Conservation (phyloP, 1,284 basidiomycete genomes). For the Melampsora americana region DNA sequence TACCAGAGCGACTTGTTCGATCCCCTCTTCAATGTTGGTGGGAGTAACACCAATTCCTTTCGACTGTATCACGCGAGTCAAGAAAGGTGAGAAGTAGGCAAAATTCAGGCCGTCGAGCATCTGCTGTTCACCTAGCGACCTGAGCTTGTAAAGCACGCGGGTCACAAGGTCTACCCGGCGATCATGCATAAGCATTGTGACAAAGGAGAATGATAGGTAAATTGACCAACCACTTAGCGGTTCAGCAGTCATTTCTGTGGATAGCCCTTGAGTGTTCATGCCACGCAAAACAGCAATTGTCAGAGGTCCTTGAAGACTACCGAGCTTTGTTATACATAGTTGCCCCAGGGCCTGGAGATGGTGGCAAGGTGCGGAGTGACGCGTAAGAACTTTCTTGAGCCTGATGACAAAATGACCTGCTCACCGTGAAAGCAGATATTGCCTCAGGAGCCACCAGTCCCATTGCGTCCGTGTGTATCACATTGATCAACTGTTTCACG, state of each 20-base stretch:
- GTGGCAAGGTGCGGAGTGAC: constrained; percentile 56
- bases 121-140: constrained; percentile 74
- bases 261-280: constrained; percentile 65
- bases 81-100: constrained; percentile 73
- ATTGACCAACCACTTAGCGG: constrained; percentile 51
- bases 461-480: constrained; percentile 49
- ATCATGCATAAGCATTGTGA: not conserved
- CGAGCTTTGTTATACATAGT: constrained; percentile 44
- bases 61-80: constrained; percentile 66
- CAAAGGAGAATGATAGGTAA: not conserved
- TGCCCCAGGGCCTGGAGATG: constrained; percentile 69
- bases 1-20: constrained; percentile 82
- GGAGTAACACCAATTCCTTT: constrained; percentile 66
- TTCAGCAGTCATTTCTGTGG: constrained; percentile 71
- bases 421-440: constrained; percentile 36
- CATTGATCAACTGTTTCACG: constrained; percentile 24
- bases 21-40: constrained; percentile 66
- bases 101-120: constrained; percentile 82
- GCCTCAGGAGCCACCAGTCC: constrained; percentile 12
- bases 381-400: not conserved
- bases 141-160: constrained; percentile 81
- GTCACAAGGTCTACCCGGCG: constrained; percentile 65
- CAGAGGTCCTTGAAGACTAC: constrained; percentile 28
- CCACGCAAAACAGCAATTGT: constrained; percentile 70
- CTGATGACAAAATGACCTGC: not conserved